Conservation (phyloP, 495 filamentous ascomycete genomes). For the Neurospora discreta region DNA sequence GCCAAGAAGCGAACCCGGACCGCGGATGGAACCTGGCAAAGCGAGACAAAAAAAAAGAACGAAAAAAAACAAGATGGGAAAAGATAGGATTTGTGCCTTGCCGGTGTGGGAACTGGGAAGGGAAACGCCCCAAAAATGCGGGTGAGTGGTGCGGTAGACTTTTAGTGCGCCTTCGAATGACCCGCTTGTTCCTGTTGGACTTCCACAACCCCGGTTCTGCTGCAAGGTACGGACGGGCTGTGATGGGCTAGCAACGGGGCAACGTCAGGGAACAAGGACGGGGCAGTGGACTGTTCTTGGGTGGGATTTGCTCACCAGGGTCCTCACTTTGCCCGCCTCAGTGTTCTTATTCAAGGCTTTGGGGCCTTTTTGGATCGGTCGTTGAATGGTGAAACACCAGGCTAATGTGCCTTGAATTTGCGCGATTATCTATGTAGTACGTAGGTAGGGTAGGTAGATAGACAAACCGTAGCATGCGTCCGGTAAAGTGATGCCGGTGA, state of each 20-base stretch:
- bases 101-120: neutral
- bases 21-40: neutral
- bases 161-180: neutral
- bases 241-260: neutral
- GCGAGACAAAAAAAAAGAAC: neutral
- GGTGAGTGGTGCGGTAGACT: neutral
- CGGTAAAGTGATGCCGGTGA: neutral
- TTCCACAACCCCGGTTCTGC: neutral
- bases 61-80: neutral
- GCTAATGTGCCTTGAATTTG: neutral
- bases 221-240: neutral
- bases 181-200: neutral
- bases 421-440: neutral
- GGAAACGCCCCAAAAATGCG: neutral
- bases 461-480: neutral
- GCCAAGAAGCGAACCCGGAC: neutral
- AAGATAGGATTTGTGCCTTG: neutral
- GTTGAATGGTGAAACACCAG: neutral
- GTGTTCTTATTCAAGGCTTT: neutral
- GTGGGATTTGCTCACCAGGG: neutral
- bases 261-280: neutral
- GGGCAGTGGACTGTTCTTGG: neutral
- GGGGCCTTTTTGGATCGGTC: neutral
- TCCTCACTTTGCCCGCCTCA: neutral
- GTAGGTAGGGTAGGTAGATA: neutral